Evolutionary conservation across 2,329 filamentous ascomycete genomes (phyloP).

Genomic region (Fusarium coffeatum): DNA sequence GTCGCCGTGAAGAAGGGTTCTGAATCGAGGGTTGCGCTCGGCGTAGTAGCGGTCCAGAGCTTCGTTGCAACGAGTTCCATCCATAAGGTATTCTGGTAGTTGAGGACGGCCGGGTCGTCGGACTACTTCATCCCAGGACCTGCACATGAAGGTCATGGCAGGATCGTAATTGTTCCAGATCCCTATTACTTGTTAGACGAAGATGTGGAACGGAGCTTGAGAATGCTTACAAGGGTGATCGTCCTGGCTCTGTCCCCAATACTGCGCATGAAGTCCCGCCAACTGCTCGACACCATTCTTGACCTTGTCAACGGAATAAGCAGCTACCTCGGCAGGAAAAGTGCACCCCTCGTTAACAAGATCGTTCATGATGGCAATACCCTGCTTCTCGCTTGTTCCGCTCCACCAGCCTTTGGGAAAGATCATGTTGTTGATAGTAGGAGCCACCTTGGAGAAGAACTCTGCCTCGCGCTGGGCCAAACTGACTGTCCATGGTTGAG

Average conservation of each 20-base stretch:
- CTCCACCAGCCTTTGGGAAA: conserved; percentile 54
- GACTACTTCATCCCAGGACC: conserved; percentile 48
- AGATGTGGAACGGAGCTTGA: accelerated
- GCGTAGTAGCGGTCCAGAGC: conserved; percentile 54
- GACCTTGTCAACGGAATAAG: conserved; percentile 49
- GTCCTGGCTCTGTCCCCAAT: conserved; percentile 47
- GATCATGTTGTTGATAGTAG: conserved; percentile 47
- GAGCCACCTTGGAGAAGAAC: conserved; percentile 53
- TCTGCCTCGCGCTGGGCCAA: conserved; percentile 52
- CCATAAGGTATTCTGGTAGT: conserved; percentile 54
- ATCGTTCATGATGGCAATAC: conserved; percentile 55
- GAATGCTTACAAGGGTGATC: conserved; percentile 45
- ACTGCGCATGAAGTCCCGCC: conserved; percentile 55
- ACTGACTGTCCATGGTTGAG: conserved; percentile 43
- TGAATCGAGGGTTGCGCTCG: conserved; percentile 53
- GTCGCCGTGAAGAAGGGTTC: conserved; percentile 57
- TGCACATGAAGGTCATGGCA: conserved; percentile 51
- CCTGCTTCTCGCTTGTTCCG: conserved; percentile 51
- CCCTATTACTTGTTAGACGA: conserved; percentile 24
- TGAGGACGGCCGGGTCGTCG: conserved; percentile 46
- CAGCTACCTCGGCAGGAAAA: conserved; percentile 50
- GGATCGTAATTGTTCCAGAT: conserved; percentile 54
- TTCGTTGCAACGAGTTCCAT: conserved; percentile 50
- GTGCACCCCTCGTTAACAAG: conserved; percentile 48
- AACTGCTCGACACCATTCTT: conserved; percentile 54